phyloP scores from a whole-genome alignment of 192 early-diverging fungal genomes.

The Backusella circina region DNA sequence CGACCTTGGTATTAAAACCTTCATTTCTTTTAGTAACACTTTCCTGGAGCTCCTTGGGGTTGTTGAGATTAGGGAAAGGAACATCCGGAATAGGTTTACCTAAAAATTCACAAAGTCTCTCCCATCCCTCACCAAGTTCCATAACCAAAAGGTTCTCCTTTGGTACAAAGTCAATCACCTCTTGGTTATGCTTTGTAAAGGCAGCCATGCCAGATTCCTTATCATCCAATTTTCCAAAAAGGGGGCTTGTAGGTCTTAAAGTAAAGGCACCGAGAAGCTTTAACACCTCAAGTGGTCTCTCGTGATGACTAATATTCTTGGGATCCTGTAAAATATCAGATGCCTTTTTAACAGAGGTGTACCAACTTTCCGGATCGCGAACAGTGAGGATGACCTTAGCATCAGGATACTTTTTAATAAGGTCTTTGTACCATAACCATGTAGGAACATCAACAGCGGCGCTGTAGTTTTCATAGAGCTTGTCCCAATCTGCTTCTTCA shows the following conservation, averaged over 20 bases:
- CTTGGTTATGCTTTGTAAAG: constrained; percentile 10
- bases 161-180: constrained; percentile 16
- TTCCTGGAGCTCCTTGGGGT: neutral
- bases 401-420: constrained; percentile 23
- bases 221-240: neutral
- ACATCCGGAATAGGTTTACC: constrained; percentile 17
- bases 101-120: constrained; percentile 23
- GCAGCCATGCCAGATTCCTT: neutral
- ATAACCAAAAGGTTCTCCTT: constrained; percentile 16
- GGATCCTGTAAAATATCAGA: neutral
- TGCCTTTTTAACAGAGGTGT: neutral
- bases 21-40: neutral
- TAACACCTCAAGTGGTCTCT: neutral
- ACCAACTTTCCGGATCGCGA: constrained; percentile 20
- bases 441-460: constrained; percentile 17
- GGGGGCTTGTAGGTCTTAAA: neutral
- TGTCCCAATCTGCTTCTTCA: neutral
- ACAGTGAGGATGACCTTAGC: constrained; percentile 28
- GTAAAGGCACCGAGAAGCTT: neutral
- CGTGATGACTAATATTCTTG: neutral
- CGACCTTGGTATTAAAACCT: neutral
- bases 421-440: constrained; percentile 17
- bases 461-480: neutral
- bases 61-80: constrained; percentile 17
- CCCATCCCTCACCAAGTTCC: constrained; percentile 29